Evolutionary conservation across 2,329 filamentous ascomycete genomes (phyloP), one percentile per base, ranked within the genome.

Genomic region (Fusarium sp.): DNA sequence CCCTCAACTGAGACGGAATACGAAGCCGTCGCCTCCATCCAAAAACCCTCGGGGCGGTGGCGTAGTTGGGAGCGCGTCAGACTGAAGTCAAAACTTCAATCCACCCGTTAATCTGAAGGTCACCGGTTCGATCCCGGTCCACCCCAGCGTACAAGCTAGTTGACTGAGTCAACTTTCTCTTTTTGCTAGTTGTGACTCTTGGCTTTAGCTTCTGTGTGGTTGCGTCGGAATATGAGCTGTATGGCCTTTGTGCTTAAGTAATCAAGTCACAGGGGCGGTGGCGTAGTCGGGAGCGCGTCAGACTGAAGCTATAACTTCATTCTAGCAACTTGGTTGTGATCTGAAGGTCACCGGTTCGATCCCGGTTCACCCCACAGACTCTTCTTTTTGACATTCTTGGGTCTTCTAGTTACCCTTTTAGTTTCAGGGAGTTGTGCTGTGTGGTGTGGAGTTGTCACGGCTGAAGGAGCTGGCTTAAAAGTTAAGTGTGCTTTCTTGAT

Each of bases 341-440:
- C 49, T 51, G 49, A 51, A 51, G 49, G 49, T 51, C 49, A 58
- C 54, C 54, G 36, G 54, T 58, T 46, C 36, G 36, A 31, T 58
- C 33, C 36, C 54, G 54, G 55, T 36, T 33, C 55, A 53, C 29
- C 49, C 49, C 49, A 53, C 5, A 1, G 11, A 33, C n/a, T 13
- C 6, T 11, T 10, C 10, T 50, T 27, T 25, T 50, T 50, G 46
- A 2, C 25, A n/a, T 5, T n/a, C 7, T 2, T 1, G 7, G 14
- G 13, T 2, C 6, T 13, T 10, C 16, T 10, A 5, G n/a, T 34
- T 23, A 0, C 4, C 16, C 20, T 40, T 40, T 40, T 40, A 11
- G 16, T 6, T 18, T 0, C 4, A 8, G 2, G 2, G 8, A 23
- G 38, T 23, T 42, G 33, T 34, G 33, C 1, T 6, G 13, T 34